These are phyloP conservation scores for Stentor coeruleus DNA, from an alignment of 73 alveolate species.

Conservation along the genomic window DNA sequence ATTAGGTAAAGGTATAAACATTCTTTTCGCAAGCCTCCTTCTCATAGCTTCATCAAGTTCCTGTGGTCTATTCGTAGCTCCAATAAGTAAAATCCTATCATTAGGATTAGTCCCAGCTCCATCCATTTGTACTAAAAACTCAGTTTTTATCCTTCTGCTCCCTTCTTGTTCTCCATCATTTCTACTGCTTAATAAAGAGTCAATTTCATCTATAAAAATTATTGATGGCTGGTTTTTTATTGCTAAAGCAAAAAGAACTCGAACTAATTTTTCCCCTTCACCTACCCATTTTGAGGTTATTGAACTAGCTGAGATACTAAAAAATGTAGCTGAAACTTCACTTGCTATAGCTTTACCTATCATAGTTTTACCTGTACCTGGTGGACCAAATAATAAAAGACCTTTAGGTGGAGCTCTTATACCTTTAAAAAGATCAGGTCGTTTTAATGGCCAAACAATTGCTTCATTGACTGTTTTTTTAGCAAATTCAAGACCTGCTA, in stretches of 20 bases:
- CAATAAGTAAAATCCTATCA: constrained; percentile 80
- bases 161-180: constrained; percentile 94
- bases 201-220: constrained; percentile 98
- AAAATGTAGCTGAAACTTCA: constrained; percentile 82
- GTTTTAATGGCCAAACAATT: constrained; percentile 92
- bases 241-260: constrained; percentile 89
- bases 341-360: constrained; percentile 98
- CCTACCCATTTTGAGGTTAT: constrained; percentile 99
- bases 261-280: constrained; percentile 98
- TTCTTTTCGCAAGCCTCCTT: constrained; percentile 83
- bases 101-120: constrained; percentile 83
- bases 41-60: constrained; percentile 92
- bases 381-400: constrained; percentile 96
- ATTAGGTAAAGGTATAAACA: constrained; percentile 97
- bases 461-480: constrained; percentile 91
- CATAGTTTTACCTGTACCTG: constrained; percentile 99
- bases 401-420: constrained; percentile 97
- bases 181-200: constrained; percentile 90
- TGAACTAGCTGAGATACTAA: constrained; percentile 91
- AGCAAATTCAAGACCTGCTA: constrained; percentile 96
- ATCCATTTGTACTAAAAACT: constrained; percentile 90
- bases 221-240: constrained; percentile 90
- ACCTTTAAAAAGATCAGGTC: constrained; percentile 97
- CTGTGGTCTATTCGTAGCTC: constrained; percentile 96
- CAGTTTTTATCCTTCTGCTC: constrained; percentile 95